Base-by-base conservation (phyloP, 2,329 filamentous ascomycete species). In the Gaeumannomyces sp. region DNA sequence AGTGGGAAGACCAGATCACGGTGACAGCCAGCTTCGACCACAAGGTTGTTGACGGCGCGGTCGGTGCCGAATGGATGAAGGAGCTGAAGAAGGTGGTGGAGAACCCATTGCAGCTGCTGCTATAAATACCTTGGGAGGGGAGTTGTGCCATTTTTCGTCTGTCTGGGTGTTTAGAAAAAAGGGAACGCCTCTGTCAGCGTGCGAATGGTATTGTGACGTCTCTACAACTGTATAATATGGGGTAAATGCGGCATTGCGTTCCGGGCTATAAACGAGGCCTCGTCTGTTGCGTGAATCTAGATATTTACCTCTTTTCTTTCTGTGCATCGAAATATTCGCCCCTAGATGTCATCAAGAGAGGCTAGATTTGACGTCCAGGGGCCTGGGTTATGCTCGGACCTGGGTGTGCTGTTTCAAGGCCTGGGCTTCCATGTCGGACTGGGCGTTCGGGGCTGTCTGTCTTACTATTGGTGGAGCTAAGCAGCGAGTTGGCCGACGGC, bases 71-170 rank as follows among this genome's bases (percentile, higher is more conserved):
- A 79, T 99, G 94, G 88, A 92, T 99, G 79, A 88, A 87, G 78
- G 95, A 96, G 83, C 83, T 99, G 78, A 99, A 99, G 90, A 94
- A 93, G 86, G 91, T 93, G 64, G 83, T 99, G 67, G 95, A 99
- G 88, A 97, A 97, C 85, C 95, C 95, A 70, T 85, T 99, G 71
- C 91, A 96, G 83, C 85, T 99, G 71, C 83, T 99, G 77, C 85
- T 99, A 79, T 99, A 60, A 19, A 45, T 22, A 4, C 35, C 35
- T 38, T 31, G 25, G 27, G 7, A n/a, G 25, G 27, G 45, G 25
- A 28, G 45, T 29, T n/a, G n/a, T 33, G 28, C 59, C 59, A 29
- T 60, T 60, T 31, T 53, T 53, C 45, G 22, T n/a, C 45, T n/a
- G 57, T 59, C 57, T 29, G 27, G 57, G 25, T 19, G 25, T 59